Base-by-base conservation (phyloP, 805 yeast species). In the Saturnispora bothae region DNA sequence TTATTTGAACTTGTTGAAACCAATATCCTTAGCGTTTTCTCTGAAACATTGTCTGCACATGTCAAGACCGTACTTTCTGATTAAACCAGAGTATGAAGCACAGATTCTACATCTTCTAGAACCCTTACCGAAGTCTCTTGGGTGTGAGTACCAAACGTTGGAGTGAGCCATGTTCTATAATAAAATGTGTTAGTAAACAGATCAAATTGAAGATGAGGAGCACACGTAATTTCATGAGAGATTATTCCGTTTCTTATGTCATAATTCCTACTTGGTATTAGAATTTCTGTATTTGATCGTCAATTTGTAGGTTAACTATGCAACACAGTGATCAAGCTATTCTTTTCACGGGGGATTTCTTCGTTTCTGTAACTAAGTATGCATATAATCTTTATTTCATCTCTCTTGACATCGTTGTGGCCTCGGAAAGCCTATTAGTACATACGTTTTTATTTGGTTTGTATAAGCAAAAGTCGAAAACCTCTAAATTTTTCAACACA, bases 1-100 rank as follows among this genome's bases (percentile, higher is more conserved):
- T 84, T 88, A 88, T 78, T 96, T 89, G 88, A 73, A 83, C 78
- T 92, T 92, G 92, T 77, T 68, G 95, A 92, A 92, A 66, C 99
- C 99, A 67, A 92, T 92, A 73, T 92, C 97, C 68, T 75, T 66
- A 63, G 99, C 97, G 76, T 78, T 89, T 77, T 92, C 99, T 80
- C 99, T 88, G 97, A 92, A 92, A 76, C 96, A 89, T 78, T 92
- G 99, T 83, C 99, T 94, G 76, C 96, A 89, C 79, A 92, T 78
- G 88, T 86, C 81, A 66, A 92, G 76, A 65, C 94, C 98, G 92
- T 92, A 92, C 78, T 92, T 92, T 85, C 99, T 89, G 80, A 92
- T 84, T 70, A 92, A 83, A 79, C 97, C 97, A 60, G 84, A 70
- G 88, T 89, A 96, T 71, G 97, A 84, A 62, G 95, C 77, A 69